Evolutionary conservation across 805 yeast species (phyloP), one percentile per base, ranked within the genome.

Genomic region (Saturnispora sekii): DNA sequence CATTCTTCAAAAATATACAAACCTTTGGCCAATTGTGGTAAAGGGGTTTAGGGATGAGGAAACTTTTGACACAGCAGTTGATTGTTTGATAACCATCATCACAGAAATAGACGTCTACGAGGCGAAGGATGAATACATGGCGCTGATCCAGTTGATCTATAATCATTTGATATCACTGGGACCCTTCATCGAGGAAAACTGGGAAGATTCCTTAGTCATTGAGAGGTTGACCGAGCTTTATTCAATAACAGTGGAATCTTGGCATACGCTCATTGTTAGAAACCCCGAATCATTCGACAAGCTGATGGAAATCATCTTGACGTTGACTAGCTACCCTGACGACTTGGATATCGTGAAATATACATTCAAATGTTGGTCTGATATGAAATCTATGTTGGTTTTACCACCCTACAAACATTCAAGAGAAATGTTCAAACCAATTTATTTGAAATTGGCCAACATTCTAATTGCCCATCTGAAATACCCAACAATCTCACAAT

Each of bases 191-290:
- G 63, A 67, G 15, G 72, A 71, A 43, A 65, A 64, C 30, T 62
- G 65, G 43, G 79, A 76, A 46, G 90, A 81, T 53, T 70, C 75
- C 1, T 93, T 83, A 32, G 70, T 73, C 33, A 73, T 84, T 56
- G 81, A 80, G 46, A 78, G 84, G 11, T 66, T 84, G 43, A 76
- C 95, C 0, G 72, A 93, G 55, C 61, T 93, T 36, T 85, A 84
- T 60, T 84, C 88, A 6, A 95, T 88, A 54, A 95, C 97, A 2
- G 96, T 95, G 46, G 97, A 88, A 64, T 75, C 95, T 1, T 93
- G 98, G 98, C 93, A 87, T 62, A 84, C 84, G 31, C 68, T 84
- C 31, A 78, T 93, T 41, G 87, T 90, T 6, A 77, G 77, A 53
- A 67, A 73, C 43, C 93, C 97, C 0, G 64, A 63, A 38, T 73